Conservation (phyloP, 176 grass and related monocot species). For the Ananas comosus region DNA sequence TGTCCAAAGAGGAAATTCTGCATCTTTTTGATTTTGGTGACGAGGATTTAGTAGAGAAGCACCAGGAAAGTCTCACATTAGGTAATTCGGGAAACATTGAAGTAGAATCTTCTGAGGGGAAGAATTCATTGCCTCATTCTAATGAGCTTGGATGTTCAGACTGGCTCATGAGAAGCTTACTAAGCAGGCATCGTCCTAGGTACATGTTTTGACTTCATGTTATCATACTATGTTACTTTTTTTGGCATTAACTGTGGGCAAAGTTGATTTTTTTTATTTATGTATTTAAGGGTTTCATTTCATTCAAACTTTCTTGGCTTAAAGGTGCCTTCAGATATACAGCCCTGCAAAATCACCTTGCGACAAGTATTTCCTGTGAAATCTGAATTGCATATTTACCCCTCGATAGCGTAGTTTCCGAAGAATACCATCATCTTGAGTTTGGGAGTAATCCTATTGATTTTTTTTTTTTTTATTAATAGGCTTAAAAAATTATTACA, state of each 20-base stretch:
- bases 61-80: constrained; percentile 20
- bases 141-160: constrained; percentile 34
- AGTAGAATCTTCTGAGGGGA: constrained; percentile 15
- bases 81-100: constrained; percentile 16
- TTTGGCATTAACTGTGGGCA: not conserved
- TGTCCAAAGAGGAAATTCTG: constrained; percentile 95
- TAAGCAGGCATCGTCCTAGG: constrained; percentile 50
- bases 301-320: too few species aligned
- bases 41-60: constrained; percentile 58
- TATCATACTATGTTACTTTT: not conserved
- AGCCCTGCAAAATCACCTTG: too few species aligned
- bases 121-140: constrained; percentile 19
- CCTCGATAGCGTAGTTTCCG: too few species aligned
- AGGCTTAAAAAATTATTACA: too few species aligned
- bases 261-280: not conserved
- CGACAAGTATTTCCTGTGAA: too few species aligned
- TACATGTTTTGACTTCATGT: constrained; percentile 29
- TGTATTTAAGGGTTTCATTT: too few species aligned
- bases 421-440: too few species aligned
- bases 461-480: constrained; percentile 5
- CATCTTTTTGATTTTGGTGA: constrained; percentile 97
- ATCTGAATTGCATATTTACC: too few species aligned
- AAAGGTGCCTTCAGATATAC: too few species aligned
- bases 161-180: constrained; percentile 66
- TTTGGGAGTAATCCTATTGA: too few species aligned